Percentiles rank a stretch among this genome's conserved stretches.
These are phyloP conservation scores for Russula olivacea DNA, from an alignment of 768 basidiomycete genomes.

Conservation along the genomic window DNA sequence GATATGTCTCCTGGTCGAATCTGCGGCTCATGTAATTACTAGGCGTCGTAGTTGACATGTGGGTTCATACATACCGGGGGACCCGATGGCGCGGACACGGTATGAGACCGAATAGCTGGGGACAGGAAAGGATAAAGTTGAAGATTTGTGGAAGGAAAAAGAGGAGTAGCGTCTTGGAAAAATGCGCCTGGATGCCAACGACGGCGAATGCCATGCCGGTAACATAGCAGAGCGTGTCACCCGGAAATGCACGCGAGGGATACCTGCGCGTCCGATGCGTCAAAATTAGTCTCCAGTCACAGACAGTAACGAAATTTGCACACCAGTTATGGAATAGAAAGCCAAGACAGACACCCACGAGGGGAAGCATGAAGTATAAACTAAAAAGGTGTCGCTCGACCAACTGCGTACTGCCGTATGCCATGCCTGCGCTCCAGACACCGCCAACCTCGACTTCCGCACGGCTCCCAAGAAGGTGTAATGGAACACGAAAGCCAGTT, in stretches of 20 bases:
- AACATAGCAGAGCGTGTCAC: conserved; percentile 96
- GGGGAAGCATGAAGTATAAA: conserved; percentile 93
- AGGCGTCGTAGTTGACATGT: neutral
- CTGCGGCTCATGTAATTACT: conserved; percentile 35
- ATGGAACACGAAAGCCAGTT: conserved; percentile 61
- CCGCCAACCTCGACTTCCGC: conserved; percentile 71
- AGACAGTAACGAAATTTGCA: conserved; percentile 28
- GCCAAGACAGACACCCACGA: conserved; percentile 83
- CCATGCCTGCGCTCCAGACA: conserved; percentile 78
- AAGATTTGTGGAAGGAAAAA: conserved; percentile 99
- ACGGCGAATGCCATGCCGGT: conserved; percentile 99
- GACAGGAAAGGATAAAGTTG: conserved; percentile 92
- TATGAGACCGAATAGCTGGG: conserved; percentile 90
- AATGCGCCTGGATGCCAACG: conserved; percentile 95
- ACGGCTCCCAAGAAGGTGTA: conserved; percentile 61
- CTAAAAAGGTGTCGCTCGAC: conserved; percentile 94
- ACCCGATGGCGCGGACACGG: conserved; percentile 93
- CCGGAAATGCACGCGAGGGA: conserved; percentile 90
- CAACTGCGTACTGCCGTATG: conserved; percentile 77
- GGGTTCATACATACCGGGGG: conserved; percentile 64
- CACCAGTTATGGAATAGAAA: conserved; percentile 97
- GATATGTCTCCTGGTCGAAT: conserved; percentile 65
- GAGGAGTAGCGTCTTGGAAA: conserved; percentile 90
- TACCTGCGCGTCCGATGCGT: conserved; percentile 53
- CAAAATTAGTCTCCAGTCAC: neutral